phyloP scores from a whole-genome alignment of 169 alveolate species.

The Perkinsus marinus region DNA sequence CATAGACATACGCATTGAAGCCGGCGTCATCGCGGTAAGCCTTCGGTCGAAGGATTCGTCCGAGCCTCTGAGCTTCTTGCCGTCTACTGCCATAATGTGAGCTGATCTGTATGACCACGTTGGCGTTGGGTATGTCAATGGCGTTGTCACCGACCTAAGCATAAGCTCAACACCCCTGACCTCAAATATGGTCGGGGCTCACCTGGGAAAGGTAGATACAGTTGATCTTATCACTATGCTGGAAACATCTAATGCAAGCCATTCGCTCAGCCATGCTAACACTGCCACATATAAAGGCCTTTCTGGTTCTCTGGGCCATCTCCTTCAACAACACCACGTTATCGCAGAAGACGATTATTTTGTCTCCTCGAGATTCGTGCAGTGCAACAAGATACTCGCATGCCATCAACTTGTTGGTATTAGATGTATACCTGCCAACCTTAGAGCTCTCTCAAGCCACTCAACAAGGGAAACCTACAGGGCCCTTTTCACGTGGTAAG shows the following conservation, averaged over 20 bases:
- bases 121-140: slow-evolving; percentile 96
- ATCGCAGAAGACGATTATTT: slow-evolving; percentile 92
- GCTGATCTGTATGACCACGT: slow-evolving; percentile 95
- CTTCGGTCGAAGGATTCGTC: slow-evolving; percentile 98
- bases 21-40: slow-evolving; percentile 58
- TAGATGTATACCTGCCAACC: slow-evolving; percentile 40
- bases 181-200: not conserved
- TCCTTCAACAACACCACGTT: slow-evolving; percentile 82
- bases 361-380: slow-evolving; percentile 93
- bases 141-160: slow-evolving; percentile 99
- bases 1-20: slow-evolving; percentile 16
- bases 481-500: not conserved
- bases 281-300: slow-evolving; percentile 81
- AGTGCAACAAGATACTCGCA: slow-evolving; percentile 82
- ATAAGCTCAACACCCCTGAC: not conserved
- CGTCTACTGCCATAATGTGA: slow-evolving; percentile 94
- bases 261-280: slow-evolving; percentile 73
- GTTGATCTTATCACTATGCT: not conserved
- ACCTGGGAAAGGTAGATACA: not conserved
- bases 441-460: not conserved
- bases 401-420: slow-evolving; percentile 88
- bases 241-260: slow-evolving; percentile 6
- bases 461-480: not conserved
- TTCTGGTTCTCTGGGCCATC: slow-evolving; percentile 66
- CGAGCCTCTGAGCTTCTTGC: slow-evolving; percentile 97